Base-by-base conservation (phyloP, 163 green algal species). In the Chlorella variabilis region DNA sequence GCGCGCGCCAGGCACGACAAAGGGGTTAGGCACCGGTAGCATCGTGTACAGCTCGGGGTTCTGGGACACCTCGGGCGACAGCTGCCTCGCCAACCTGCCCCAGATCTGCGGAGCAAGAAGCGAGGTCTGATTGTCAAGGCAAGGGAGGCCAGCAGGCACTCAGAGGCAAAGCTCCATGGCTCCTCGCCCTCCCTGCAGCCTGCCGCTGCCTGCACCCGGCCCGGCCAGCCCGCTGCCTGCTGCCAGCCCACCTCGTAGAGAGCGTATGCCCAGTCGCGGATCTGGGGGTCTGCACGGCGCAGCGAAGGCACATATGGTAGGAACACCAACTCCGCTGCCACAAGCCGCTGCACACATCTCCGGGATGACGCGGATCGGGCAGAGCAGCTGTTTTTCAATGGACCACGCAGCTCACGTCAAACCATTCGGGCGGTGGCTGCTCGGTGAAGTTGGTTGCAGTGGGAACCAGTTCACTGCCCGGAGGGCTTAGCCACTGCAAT, bases 1-100 rank as follows among this genome's bases (percentile, higher is more conserved):
- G 20, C 95, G 82, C 59, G 93, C 91, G 9, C 94, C 95, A 3
- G 94, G 92, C 0, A 98, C 83, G 27, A 98, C 76, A 34, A 94
- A 91, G 6, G 88, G 86, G 51, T 91, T 59, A 2, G 90, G 91
- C 71, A 95, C 86, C 9, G 86, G 84, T 38, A 96, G 80, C 67
- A 96, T 77, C 27, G 90, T 92, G 84, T 92, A 87, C 27, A 74
- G 78, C 65, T 90, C 75, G 1, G 82, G 71, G 36, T 75, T 5
- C 20, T 39, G 2, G 13, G 29, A 20, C n/a, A 90, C 87, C 1
- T 48, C 61, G 18, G 79, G 45, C 6, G 33, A 54, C 17, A 82
- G 74, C 84, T 90, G 39, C 38, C 54, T 29, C 21, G 45, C 27
- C 48, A 83, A 29, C 5, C 36, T 49, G 5, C 67, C 29, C 77